Conservation (phyloP, 345 rosid genomes). For the Psidium friedrichsthalianum region DNA sequence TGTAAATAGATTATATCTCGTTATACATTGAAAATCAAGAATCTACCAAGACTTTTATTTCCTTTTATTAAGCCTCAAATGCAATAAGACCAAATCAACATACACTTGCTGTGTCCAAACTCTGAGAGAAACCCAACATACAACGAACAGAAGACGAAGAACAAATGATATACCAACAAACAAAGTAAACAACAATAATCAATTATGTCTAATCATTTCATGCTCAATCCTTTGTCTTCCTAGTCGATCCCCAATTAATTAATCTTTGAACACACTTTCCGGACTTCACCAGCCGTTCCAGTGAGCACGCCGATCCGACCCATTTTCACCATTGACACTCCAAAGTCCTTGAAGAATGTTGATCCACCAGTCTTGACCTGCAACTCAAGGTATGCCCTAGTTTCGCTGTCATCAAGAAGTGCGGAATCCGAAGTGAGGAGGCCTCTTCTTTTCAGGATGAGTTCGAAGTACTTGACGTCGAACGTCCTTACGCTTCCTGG, state of each 20-base stretch:
- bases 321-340: slow-evolving; percentile 55
- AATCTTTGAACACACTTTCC: slow-evolving; percentile 44
- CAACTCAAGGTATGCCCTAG: slow-evolving; percentile 29
- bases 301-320: slow-evolving; percentile 55
- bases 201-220: neutral
- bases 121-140: neutral
- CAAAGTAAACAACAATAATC: neutral
- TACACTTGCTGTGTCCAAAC: neutral
- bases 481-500: slow-evolving; percentile 58
- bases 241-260: slow-evolving; percentile 23
- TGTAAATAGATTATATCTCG: neutral
- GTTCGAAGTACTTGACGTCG: slow-evolving; percentile 31
- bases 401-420: slow-evolving; percentile 28
- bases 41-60: neutral
- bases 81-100: neutral
- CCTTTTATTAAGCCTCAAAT: neutral
- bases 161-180: neutral
- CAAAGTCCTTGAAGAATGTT: slow-evolving; percentile 51
- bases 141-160: neutral
- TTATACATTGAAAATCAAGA: neutral
- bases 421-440: slow-evolving; percentile 57
- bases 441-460: slow-evolving; percentile 47
- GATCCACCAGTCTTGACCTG: slow-evolving; percentile 11
- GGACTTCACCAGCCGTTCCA: slow-evolving; percentile 34
- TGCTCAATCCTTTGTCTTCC: neutral